Percentiles rank a stretch among this genome's conserved stretches.
phyloP scores from a whole-genome alignment of 2,329 filamentous ascomycete species.

The Arthrobotrys sphaeroides region DNA sequence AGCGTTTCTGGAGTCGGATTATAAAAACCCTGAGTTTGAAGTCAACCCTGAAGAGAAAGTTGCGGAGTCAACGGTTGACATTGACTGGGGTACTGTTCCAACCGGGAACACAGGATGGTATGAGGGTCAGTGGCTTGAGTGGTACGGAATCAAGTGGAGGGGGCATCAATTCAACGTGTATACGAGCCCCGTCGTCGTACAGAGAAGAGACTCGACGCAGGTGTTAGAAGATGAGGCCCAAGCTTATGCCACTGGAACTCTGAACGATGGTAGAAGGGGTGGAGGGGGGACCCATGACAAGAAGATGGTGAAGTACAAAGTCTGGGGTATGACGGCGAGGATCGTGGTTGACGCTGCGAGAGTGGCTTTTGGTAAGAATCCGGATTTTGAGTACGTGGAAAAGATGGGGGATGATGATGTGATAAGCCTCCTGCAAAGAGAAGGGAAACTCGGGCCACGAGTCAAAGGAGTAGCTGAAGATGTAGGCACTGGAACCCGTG shows the following conservation, averaged over 20 bases:
- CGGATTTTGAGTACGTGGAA: conserved; percentile 79
- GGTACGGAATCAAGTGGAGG: conserved; percentile 78
- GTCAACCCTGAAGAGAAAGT: conserved; percentile 58
- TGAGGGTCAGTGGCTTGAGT: conserved; percentile 80
- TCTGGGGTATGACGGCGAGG: conserved; percentile 94
- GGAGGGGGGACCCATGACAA: conserved; percentile 45
- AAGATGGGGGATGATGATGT: conserved; percentile 74
- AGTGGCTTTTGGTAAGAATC: conserved; percentile 81
- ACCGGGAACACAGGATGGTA: conserved; percentile 76
- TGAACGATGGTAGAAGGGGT: conserved; percentile 64
- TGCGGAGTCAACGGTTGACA: conserved; percentile 59
- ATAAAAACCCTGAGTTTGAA: conserved; percentile 64
- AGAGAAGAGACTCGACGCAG: conserved; percentile 28
- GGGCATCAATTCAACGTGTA: conserved; percentile 50
- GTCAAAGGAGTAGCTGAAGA: conserved; percentile 53
- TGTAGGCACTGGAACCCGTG: conserved; percentile 25
- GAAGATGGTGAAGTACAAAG: conserved; percentile 70
- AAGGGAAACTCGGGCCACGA: conserved; percentile 67
- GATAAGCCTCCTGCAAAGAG: conserved; percentile 68
- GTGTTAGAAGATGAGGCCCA: conserved; percentile 51
- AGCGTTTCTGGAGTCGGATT: conserved; percentile 75
- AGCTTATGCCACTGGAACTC: conserved; percentile 59
- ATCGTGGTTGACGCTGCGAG: conserved; percentile 88
- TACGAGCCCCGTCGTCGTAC: conserved; percentile 49
- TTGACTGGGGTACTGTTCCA: conserved; percentile 57